These are phyloP conservation scores for Iris pallida DNA, from an alignment of 116 monocot genomes.

Conservation along the genomic window DNA sequence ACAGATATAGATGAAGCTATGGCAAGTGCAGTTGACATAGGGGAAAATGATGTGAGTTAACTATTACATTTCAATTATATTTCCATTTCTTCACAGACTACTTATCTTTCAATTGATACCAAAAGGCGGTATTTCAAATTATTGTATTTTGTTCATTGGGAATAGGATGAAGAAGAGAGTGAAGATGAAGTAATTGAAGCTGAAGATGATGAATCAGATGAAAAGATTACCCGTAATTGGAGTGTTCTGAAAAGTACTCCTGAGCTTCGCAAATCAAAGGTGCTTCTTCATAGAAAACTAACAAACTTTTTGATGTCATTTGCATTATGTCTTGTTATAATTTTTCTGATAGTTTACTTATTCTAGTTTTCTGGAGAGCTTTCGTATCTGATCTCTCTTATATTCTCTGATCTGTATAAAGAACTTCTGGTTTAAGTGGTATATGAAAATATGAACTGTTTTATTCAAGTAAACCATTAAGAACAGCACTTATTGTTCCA, in stretches of 20 bases:
- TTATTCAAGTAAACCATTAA: too few species aligned
- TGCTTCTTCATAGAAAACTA: conserved; percentile 7
- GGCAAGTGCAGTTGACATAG: conserved; percentile 94
- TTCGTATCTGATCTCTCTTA: too few species aligned
- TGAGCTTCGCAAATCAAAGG: conserved; percentile 64
- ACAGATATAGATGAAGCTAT: conserved; percentile 84
- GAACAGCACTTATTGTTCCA: too few species aligned
- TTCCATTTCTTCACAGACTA: background rate
- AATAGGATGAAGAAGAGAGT: conserved; percentile 62
- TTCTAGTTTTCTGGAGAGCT: too few species aligned
- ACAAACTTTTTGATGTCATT: too few species aligned
- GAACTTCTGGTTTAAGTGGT: too few species aligned
- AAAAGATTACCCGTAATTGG: conserved; percentile 80
- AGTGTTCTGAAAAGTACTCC: conserved; percentile 79
- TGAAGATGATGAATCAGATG: conserved; percentile 40
- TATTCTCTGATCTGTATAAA: too few species aligned
- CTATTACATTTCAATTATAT: background rate
- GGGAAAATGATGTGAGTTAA: conserved; percentile 74
- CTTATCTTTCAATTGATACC: background rate
- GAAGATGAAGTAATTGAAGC: conserved; percentile 49
- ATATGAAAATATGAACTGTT: too few species aligned
- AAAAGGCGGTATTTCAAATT: too few species aligned
- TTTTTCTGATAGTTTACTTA: too few species aligned
- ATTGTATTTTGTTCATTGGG: background rate
- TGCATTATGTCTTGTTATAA: too few species aligned